Evolutionary conservation across 2,329 filamentous ascomycete genomes (phyloP).

Genomic region (Scedosporium apiospermum): DNA sequence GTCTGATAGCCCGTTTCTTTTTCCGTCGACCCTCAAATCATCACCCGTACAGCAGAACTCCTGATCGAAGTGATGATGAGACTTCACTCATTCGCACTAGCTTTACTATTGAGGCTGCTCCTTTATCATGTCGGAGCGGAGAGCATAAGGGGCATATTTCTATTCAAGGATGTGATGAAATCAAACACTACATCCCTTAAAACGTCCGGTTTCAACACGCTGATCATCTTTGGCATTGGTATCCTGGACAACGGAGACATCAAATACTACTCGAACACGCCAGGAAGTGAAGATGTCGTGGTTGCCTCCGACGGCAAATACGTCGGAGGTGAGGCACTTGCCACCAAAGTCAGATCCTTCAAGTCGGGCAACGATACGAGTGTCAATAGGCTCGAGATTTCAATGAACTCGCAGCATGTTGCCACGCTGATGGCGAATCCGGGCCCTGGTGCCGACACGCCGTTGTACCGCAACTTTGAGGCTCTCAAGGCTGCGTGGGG

Average conservation of each 20-base stretch:
- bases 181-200: constrained; percentile 30
- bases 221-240: constrained; percentile 34
- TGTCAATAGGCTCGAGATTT: constrained; percentile 30
- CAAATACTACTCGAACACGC: constrained; percentile 34
- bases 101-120: not conserved
- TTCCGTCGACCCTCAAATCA: too few relatives aligned
- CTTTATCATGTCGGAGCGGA: not conserved
- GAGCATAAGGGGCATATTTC: constrained; percentile 18
- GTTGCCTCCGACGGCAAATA: constrained; percentile 29
- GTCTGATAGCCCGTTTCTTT: too few relatives aligned
- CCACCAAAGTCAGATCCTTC: constrained; percentile 29
- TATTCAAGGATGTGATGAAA: constrained; percentile 34
- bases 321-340: constrained; percentile 36
- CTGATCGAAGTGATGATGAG: not conserved
- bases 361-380: constrained; percentile 22
- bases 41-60: too few relatives aligned
- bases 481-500: constrained; percentile 29
- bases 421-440: constrained; percentile 24
- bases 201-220: constrained; percentile 30
- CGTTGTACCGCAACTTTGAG: constrained; percentile 28
- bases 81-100: not conserved
- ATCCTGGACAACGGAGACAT: constrained; percentile 31
- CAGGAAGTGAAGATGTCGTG: constrained; percentile 24
- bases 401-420: constrained; percentile 33
- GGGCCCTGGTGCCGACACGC: constrained; percentile 21